Conservation (phyloP, 129 eudicot species). For the Kitagawia praeruptora region DNA sequence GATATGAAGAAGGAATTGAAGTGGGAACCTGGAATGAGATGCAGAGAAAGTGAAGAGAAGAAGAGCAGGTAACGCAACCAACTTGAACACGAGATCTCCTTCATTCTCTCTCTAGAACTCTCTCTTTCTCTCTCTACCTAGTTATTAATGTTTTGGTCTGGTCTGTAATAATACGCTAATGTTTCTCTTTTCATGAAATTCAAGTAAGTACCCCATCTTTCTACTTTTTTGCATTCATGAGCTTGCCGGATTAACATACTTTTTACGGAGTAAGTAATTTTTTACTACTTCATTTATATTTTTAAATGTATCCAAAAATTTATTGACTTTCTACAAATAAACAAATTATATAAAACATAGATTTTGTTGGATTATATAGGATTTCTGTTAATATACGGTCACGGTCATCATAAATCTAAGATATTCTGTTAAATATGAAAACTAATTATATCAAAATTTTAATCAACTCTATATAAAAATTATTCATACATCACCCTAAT, state of each 20-base stretch:
- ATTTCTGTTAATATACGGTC: too few relatives aligned
- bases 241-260: not conserved
- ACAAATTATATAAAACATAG: too few relatives aligned
- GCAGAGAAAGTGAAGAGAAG: slow-evolving; percentile 34
- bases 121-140: not conserved
- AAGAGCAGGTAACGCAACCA: slow-evolving; percentile 31
- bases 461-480: too few relatives aligned
- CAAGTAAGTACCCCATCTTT: not conserved
- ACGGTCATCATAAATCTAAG: too few relatives aligned
- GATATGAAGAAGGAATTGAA: not conserved
- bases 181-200: not conserved
- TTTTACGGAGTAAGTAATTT: too few relatives aligned
- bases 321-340: too few relatives aligned
- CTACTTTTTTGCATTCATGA: not conserved
- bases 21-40: slow-evolving; percentile 37
- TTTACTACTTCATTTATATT: too few relatives aligned
- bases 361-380: too few relatives aligned
- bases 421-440: too few relatives aligned
- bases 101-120: slow-evolving; percentile 34
- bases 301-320: too few relatives aligned
- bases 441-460: too few relatives aligned
- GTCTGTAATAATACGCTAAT: not conserved
- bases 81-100: slow-evolving; percentile 43
- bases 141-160: not conserved
- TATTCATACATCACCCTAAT: too few relatives aligned